phyloP scores from a whole-genome alignment of 75 land plant genomes.

The Picea glauca region DNA sequence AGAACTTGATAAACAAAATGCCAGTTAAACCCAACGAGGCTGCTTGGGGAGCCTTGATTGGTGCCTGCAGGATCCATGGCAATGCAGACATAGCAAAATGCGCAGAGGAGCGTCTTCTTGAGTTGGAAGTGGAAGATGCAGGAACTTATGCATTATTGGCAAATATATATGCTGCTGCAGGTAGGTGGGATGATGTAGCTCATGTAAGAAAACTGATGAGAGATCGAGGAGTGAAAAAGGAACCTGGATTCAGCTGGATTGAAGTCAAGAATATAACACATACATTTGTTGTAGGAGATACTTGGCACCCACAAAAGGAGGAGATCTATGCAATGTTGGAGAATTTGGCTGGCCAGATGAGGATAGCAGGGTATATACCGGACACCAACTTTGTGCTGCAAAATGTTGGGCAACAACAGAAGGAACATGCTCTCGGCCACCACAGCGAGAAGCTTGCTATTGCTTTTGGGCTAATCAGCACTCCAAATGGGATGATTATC shows the following conservation, averaged over 20 bases:
- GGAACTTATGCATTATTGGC: conserved; percentile 17
- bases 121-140: neutral
- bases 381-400: conserved; percentile 18
- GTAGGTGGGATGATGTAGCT: conserved; percentile 32
- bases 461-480: conserved; percentile 26
- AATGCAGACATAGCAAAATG: neutral
- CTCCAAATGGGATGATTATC: conserved; percentile 21
- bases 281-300: conserved; percentile 30
- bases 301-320: conserved; percentile 17
- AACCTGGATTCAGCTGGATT: conserved; percentile 22
- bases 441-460: conserved; percentile 38
- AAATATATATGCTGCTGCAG: conserved; percentile 23
- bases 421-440: conserved; percentile 17
- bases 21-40: neutral
- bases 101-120: neutral
- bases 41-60: conserved; percentile 13
- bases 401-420: conserved; percentile 13
- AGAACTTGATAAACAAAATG: conserved; percentile 3
- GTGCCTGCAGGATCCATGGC: neutral
- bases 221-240: conserved; percentile 18
- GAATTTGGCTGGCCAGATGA: conserved; percentile 11
- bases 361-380: conserved; percentile 17
- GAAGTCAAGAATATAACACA: conserved; percentile 19
- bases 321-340: conserved; percentile 25
- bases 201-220: conserved; percentile 20